Percentiles rank a stretch among this genome's conserved stretches.
phyloP scores from a whole-genome alignment of 768 basidiomycete genomes.

The Lyophyllum decastes region DNA sequence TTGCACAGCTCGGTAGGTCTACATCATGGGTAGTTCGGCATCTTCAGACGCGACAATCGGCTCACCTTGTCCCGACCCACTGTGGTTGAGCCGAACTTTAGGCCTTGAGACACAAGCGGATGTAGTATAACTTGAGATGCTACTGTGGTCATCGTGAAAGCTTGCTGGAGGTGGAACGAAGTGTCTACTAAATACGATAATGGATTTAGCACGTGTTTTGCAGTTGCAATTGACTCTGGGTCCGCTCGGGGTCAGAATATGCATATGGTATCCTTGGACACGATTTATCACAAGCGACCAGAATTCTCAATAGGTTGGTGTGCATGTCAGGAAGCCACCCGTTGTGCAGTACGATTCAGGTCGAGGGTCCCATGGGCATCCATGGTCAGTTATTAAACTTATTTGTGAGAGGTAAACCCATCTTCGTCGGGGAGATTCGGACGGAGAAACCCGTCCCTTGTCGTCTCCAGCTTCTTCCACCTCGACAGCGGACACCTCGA shows the following conservation, averaged over 20 bases:
- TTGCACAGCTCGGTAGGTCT: slow-evolving; percentile 91
- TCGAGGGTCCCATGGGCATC: no score
- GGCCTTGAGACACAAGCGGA: slow-evolving; percentile 70
- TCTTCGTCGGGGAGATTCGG: slow-evolving; percentile 22
- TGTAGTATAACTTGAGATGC: slow-evolving; percentile 85
- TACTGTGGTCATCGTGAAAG: slow-evolving; percentile 44
- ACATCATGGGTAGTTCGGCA: background rate
- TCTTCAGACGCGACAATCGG: background rate
- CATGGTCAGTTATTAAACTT: background rate
- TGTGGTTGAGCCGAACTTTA: slow-evolving; percentile 81
- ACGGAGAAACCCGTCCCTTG: slow-evolving; percentile 19
- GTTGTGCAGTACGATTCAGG: no score
- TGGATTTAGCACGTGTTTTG: slow-evolving; percentile 19
- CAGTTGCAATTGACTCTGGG: slow-evolving; percentile 3
- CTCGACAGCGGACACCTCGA: background rate
- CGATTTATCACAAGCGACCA: background rate
- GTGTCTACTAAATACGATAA: background rate
- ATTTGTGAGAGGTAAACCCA: background rate
- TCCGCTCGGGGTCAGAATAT: background rate
- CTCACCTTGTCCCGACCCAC: slow-evolving; percentile 88
- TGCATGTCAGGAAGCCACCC: no score
- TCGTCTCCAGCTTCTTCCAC: slow-evolving; percentile 11
- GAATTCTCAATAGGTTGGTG: background rate
- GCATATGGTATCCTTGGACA: background rate
- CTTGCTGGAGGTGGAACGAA: background rate